These are phyloP conservation scores for Chaetomiaceae sp. DNA, from an alignment of 2,329 filamentous ascomycete species.

Conservation along the genomic window DNA sequence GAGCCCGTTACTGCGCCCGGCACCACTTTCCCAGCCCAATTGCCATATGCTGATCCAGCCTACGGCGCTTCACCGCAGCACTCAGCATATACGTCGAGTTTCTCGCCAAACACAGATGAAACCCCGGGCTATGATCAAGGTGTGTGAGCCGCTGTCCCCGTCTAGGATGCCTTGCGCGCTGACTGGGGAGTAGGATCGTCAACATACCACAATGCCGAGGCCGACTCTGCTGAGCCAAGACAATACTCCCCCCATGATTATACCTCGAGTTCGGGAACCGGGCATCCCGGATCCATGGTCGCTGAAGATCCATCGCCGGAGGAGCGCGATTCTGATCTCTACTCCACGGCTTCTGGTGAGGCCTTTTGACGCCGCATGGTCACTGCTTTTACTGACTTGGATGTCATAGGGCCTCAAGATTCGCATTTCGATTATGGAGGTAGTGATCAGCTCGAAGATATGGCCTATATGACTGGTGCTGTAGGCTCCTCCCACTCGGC, in stretches of 20 bases:
- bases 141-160: background rate
- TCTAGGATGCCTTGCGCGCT: background rate
- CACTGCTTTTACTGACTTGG: background rate
- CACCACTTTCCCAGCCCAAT: no score
- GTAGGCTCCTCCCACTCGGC: background rate
- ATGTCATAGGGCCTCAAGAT: background rate
- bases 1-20: background rate
- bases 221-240: background rate
- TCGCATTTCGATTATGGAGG: no score
- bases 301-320: background rate
- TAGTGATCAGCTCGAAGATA: no score
- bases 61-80: background rate
- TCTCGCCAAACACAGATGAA: background rate
- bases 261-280: background rate
- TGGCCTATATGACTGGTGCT: slow-evolving; percentile 5
- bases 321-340: background rate
- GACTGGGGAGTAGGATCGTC: background rate
- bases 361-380: background rate
- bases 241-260: background rate
- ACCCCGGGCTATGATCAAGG: background rate
- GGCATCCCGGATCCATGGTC: background rate
- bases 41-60: background rate
- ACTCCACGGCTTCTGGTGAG: background rate
- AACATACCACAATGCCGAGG: background rate
- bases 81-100: background rate